Evolutionary conservation across 768 basidiomycete species (phyloP).

Genomic region (Mycena pura): DNA sequence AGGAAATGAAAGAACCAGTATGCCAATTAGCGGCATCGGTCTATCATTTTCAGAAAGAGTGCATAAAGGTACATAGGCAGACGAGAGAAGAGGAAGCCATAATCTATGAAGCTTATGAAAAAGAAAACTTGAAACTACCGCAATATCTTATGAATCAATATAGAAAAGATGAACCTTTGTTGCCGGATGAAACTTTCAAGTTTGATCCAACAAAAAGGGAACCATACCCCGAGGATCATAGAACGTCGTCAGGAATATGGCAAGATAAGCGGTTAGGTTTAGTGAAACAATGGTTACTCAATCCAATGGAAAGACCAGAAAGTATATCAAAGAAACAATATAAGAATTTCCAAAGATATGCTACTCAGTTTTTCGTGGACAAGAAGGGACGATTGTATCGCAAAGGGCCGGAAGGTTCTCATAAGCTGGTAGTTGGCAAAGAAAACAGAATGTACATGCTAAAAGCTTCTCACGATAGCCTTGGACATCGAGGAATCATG

Average conservation of each 20-base stretch:
- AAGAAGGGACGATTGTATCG: conserved; percentile 26
- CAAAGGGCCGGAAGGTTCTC: conserved; percentile 10
- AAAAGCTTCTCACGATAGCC: no score
- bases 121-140: no score
- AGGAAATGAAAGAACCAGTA: no score
- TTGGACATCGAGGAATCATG: no score
- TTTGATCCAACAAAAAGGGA: conserved; percentile 24
- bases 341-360: conserved; percentile 38
- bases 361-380: conserved; percentile 26
- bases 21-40: no score
- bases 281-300: conserved; percentile 28
- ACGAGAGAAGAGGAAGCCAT: no score
- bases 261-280: conserved; percentile 17
- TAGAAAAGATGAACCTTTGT: conserved; percentile 30
- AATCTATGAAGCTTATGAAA: no score
- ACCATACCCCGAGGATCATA: conserved; percentile 13
- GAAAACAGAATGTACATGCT: no score
- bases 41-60: no score
- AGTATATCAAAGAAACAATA: conserved; percentile 33
- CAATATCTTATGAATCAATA: no score
- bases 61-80: no score
- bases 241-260: conserved; percentile 18
- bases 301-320: conserved; percentile 27
- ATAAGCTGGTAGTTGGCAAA: no score
- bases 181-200: conserved; percentile 28